Evolutionary conservation across 805 yeast genomes (phyloP), one percentile per base, ranked within the genome.

Genomic region (Ogataea siamensis): DNA sequence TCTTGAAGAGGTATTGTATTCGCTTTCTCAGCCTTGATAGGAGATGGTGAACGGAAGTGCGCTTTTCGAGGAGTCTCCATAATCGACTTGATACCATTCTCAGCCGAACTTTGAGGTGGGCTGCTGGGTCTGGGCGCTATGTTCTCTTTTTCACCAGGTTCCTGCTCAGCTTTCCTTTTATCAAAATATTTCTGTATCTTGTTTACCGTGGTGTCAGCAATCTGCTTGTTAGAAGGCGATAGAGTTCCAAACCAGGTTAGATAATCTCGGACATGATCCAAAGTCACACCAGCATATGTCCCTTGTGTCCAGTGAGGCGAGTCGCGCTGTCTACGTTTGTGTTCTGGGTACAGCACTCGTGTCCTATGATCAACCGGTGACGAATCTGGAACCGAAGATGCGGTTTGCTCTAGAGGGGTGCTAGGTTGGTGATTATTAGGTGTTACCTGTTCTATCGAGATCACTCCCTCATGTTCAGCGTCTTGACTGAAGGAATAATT

Each of bases 231-330:
- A 10, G 48, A 27, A 2, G 39, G 37, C 13, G 45, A 37, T 3
- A 44, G 41, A 10, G 37, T 30, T 11, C 45, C 45, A 40, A 50
- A 50, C 53, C 53, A 50, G 1, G 34, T 26, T n/a, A 50, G 28
- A 26, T 49, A 50, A 9, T 34, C 43, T 11, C 31, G 36, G 5
- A 50, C 45, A 33, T 47, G 50, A 1, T 42, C 43, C 14, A 49
- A 32, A 20, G 48, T 32, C 16, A 41, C 38, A 9, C 53, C 53
- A 7, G 43, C 46, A 27, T 42, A 40, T 5, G 47, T 37, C 5
- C 28, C 39, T 19, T 38, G 52, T 10, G 49, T 45, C 47, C 49
- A 48, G 34, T 39, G 34, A 12, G 47, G 45, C 5, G 52, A 46
- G 28, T 45, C 49, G 7, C 42, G 39, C 35, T 48, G 52, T 38